Evolutionary conservation across 495 filamentous ascomycete species (phyloP).

Genomic region (Xylaria castorea): DNA sequence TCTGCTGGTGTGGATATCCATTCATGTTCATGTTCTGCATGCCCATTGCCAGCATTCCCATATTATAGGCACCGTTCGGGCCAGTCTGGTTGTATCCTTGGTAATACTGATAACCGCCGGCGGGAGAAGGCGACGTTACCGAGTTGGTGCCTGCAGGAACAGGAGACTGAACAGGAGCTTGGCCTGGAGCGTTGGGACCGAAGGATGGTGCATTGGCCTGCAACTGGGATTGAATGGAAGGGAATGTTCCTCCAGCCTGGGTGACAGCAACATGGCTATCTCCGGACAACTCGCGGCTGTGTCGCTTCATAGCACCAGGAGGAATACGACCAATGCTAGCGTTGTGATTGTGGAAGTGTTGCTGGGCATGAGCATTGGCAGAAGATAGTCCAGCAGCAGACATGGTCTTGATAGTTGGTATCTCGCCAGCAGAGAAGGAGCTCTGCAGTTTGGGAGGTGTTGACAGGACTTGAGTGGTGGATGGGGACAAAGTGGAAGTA

Average conservation of each 20-base stretch:
- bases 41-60: constrained; percentile 63
- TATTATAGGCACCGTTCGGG: constrained; percentile 47
- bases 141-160: constrained; percentile 37
- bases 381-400: constrained; percentile 39
- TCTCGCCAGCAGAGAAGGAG: constrained; percentile 88
- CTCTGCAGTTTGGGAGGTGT: constrained; percentile 76
- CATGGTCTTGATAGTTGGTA: constrained; percentile 78
- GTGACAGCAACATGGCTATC: constrained; percentile 49
- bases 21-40: constrained; percentile 66
- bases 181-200: constrained; percentile 52
- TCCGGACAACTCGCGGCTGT: constrained; percentile 68
- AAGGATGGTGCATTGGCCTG: constrained; percentile 81
- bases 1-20: constrained; percentile 56
- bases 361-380: constrained; percentile 71
- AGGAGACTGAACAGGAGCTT: constrained; percentile 40
- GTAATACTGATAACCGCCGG: constrained; percentile 53
- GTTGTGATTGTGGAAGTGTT: constrained; percentile 84
- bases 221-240: constrained; percentile 69
- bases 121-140: constrained; percentile 43
- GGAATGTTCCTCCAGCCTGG: constrained; percentile 54
- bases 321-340: constrained; percentile 81
- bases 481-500: constrained; percentile 46
- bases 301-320: constrained; percentile 64
- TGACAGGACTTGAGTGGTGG: constrained; percentile 51
- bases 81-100: constrained; percentile 40